Evolutionary conservation across 129 eudicot genomes (phyloP).

Genomic region (Oenanthe sinensis): DNA sequence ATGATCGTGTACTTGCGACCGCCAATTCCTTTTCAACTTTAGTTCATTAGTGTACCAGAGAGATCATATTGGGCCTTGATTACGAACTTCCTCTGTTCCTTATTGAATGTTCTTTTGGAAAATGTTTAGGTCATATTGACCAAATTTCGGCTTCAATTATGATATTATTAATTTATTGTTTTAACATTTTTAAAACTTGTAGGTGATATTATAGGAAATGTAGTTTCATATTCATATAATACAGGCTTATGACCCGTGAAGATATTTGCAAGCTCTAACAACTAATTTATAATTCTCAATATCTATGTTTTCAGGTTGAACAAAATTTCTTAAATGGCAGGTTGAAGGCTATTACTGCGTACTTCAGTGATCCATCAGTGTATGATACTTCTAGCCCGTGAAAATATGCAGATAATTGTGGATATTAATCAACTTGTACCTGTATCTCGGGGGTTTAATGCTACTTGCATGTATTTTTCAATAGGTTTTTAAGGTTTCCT

Average conservation of each 20-base stretch:
- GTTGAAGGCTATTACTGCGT: conserved; percentile 86
- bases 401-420: neutral
- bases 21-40: neutral
- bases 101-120: neutral
- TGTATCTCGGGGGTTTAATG: neutral
- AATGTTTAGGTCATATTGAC: neutral
- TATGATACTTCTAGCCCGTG: conserved; percentile 4
- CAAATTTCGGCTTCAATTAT: neutral
- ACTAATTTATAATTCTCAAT: neutral
- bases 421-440: neutral
- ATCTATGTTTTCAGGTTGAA: conserved; percentile 57
- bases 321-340: conserved; percentile 68
- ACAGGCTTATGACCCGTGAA: neutral
- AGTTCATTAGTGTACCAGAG: neutral
- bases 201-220: neutral
- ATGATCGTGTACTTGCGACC: neutral
- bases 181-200: neutral
- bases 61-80: neutral
- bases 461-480: neutral
- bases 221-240: neutral
- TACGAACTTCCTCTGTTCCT: neutral
- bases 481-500: neutral
- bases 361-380: conserved; percentile 39
- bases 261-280: neutral
- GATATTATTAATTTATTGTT: neutral